Percentiles rank a stretch among this genome's conserved stretches.
Evolutionary conservation across 495 filamentous ascomycete species (phyloP).

Genomic region (Chaetomium cochliodes): DNA sequence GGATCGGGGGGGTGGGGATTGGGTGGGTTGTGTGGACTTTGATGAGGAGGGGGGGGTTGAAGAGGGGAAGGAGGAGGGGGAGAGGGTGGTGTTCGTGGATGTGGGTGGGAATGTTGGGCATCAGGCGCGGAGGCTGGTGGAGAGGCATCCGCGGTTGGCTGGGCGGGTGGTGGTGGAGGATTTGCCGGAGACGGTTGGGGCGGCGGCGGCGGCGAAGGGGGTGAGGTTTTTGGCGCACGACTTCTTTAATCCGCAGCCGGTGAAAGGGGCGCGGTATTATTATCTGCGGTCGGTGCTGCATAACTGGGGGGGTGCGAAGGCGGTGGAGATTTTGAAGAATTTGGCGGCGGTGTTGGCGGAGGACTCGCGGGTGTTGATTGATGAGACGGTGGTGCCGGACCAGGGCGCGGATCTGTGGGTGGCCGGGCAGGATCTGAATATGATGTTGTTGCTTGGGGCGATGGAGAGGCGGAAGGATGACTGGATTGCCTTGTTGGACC

Average conservation of each 20-base stretch:
- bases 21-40: not conserved
- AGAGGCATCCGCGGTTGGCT: not conserved
- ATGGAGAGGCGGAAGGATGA: not conserved
- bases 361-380: not conserved
- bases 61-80: not conserved
- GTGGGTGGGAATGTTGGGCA: not conserved
- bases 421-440: not conserved
- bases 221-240: not conserved
- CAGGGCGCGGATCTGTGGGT: not conserved
- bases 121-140: not conserved
- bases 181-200: not conserved
- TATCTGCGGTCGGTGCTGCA: not conserved
- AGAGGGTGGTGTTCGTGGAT: not conserved
- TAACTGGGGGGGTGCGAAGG: constrained; percentile 1
- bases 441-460: not conserved
- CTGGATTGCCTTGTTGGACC: not conserved
- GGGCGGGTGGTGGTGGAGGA: constrained; percentile 1
- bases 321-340: constrained; percentile 15
- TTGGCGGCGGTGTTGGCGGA: not conserved
- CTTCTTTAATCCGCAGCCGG: constrained; percentile 6
- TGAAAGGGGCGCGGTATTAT: not conserved
- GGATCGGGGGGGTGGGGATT: not conserved
- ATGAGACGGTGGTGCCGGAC: not conserved
- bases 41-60: too few species aligned
- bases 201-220: not conserved